Percentiles rank a stretch among this genome's conserved stretches.
Conservation (phyloP, 768 basidiomycete species). For the Daedaleopsis nitida region DNA sequence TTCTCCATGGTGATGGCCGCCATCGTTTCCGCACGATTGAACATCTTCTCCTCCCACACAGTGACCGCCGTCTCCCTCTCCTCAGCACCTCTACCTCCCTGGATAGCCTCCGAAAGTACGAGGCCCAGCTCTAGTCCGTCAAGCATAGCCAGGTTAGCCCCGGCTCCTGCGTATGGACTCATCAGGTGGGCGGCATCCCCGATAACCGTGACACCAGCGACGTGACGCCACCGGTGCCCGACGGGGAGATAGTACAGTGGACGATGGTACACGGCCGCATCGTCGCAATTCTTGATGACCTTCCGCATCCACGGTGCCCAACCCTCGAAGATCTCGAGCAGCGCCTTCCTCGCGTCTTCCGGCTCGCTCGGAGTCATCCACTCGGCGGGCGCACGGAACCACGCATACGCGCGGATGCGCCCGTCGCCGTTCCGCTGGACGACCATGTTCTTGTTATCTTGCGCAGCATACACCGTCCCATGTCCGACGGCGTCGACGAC, state of each 20-base stretch:
- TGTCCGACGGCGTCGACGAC: constrained; percentile 25
- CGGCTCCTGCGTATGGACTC: constrained; percentile 39
- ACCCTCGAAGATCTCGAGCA: constrained; percentile 4
- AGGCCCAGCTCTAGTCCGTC: constrained; percentile 27
- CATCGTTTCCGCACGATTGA: not conserved
- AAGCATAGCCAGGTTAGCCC: constrained; percentile 38
- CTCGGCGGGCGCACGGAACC: constrained; percentile 15
- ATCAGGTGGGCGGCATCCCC: constrained; percentile 40
- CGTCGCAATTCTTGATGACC: constrained; percentile 4
- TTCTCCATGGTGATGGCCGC: not conserved
- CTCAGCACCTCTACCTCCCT: not conserved
- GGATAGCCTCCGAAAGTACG: constrained; percentile 4
- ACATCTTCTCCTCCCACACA: not conserved
- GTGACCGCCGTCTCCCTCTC: not conserved
- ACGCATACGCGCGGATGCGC: constrained; percentile 12
- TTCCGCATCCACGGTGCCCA: constrained; percentile 18
- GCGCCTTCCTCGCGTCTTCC: constrained; percentile 6
- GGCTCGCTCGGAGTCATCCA: constrained; percentile 11
- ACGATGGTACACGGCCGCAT: constrained; percentile 12
- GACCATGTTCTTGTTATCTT: constrained; percentile 29
- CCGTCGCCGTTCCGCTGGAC: constrained; percentile 37
- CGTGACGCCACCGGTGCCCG: constrained; percentile 16
- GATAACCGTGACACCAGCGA: constrained; percentile 5
- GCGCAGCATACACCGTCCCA: constrained; percentile 32
- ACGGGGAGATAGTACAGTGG: constrained; percentile 16